A percentile compares a stretch with the other conserved stretches of the same genome.
Evolutionary conservation across 345 rosid species (phyloP).

Genomic region (Eucalyptus tenuipes): DNA sequence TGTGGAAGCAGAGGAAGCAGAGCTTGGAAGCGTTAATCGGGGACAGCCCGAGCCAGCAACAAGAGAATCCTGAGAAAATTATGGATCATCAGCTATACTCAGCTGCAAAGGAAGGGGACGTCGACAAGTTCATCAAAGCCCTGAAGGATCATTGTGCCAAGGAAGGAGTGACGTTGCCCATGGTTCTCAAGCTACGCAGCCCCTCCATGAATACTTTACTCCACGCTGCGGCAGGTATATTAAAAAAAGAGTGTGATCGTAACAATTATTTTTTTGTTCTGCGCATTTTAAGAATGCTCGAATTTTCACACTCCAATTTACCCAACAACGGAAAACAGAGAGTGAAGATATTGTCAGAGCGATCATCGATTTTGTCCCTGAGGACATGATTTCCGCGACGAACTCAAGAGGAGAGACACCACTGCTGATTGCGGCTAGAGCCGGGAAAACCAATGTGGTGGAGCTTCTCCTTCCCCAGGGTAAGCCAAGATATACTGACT

Average conservation of each 20-base stretch:
- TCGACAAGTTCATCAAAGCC: not conserved
- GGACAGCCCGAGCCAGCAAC: not conserved
- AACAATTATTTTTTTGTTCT: not conserved
- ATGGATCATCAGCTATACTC: not conserved
- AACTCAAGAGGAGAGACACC: not conserved
- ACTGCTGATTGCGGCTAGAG: not conserved
- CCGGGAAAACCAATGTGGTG: not conserved
- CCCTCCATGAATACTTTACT: not conserved
- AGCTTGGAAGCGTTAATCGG: not conserved
- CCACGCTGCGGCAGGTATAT: not conserved
- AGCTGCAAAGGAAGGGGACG: not conserved
- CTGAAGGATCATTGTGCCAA: not conserved
- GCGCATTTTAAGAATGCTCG: not conserved
- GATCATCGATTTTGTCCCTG: not conserved
- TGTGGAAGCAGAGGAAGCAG: not conserved
- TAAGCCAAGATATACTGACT: not conserved
- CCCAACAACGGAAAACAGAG: not conserved
- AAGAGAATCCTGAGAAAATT: not conserved
- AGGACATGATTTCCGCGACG: not conserved
- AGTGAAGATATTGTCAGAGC: not conserved
- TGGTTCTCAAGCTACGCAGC: not conserved
- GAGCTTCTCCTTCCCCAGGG: not conserved
- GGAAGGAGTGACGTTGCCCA: not conserved
- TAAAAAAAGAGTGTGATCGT: not conserved
- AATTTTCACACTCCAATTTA: not conserved